Percentiles rank a stretch among this genome's conserved stretches.
These are phyloP conservation scores for Herpetomonas samuelpessoai DNA, from an alignment of 208 protist genomes.

Conservation along the genomic window DNA sequence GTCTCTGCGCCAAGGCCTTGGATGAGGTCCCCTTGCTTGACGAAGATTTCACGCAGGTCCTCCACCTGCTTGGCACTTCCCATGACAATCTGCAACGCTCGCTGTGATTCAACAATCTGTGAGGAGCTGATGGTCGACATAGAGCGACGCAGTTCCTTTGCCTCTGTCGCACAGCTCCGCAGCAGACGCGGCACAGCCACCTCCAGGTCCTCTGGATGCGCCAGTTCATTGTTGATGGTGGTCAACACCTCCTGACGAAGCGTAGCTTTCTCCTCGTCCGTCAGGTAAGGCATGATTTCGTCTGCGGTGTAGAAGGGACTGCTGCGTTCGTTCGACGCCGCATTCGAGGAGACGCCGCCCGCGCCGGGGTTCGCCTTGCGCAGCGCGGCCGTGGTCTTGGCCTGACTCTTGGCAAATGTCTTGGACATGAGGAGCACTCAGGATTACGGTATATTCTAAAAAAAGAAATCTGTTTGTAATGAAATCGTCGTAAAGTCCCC, in stretches of 20 bases:
- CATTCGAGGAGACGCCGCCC: background rate
- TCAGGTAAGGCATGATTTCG: conserved; percentile 71
- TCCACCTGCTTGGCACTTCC: conserved; percentile 56
- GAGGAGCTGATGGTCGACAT: conserved; percentile 81
- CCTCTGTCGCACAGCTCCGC: conserved; percentile 67
- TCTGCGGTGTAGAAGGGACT: conserved; percentile 51
- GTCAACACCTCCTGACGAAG: conserved; percentile 64
- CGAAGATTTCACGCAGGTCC: conserved; percentile 59
- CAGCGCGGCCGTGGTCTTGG: conserved; percentile 16
- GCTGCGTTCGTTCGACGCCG: background rate
- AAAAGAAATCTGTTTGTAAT: no score
- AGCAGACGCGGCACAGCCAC: conserved; percentile 74
- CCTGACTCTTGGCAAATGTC: conserved; percentile 13
- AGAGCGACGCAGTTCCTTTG: conserved; percentile 64
- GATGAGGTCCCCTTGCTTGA: conserved; percentile 78
- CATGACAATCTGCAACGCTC: conserved; percentile 70
- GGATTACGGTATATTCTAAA: conserved; percentile 8
- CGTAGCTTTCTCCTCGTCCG: conserved; percentile 43
- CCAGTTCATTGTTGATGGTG: conserved; percentile 77
- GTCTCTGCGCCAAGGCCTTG: conserved; percentile 63
- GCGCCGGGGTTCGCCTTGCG: background rate
- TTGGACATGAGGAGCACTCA: conserved; percentile 11
- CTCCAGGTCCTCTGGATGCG: conserved; percentile 64
- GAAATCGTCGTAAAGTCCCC: no score
- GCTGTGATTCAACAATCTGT: conserved; percentile 77